Conservation (phyloP, 148 eudicot species). For the Vaccinium corymbosum region DNA sequence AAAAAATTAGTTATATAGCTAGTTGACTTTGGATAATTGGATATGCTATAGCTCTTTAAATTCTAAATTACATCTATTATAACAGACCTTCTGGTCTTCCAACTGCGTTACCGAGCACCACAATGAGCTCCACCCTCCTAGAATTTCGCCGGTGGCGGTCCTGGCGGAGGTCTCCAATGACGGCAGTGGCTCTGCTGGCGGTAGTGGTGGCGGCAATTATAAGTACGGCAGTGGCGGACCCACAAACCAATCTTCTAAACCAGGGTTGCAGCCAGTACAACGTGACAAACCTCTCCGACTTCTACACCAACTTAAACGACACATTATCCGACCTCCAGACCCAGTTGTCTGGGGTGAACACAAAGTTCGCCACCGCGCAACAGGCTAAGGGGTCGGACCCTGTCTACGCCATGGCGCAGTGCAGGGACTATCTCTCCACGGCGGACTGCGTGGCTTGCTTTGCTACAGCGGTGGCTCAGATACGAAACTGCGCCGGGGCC, state of each 20-base stretch:
- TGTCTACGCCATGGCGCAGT: slow-evolving; percentile 30
- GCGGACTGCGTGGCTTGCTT: slow-evolving; percentile 25
- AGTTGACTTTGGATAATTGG: too few species aligned
- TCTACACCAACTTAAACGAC: slow-evolving; percentile 20
- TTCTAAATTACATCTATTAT: neutral
- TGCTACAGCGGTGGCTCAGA: slow-evolving; percentile 12
- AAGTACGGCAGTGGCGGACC: slow-evolving; percentile 9
- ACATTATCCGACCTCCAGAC: slow-evolving; percentile 16
- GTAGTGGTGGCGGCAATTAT: neutral
- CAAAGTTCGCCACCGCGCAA: slow-evolving; percentile 21
- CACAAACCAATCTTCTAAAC: slow-evolving; percentile 28
- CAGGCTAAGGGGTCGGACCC: slow-evolving; percentile 18
- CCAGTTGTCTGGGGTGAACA: neutral
- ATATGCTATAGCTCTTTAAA: neutral
- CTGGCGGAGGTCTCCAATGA: neutral
- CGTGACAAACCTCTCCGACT: slow-evolving; percentile 18
- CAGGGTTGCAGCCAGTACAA: slow-evolving; percentile 29
- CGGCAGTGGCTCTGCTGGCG: neutral
- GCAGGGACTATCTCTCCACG: slow-evolving; percentile 29
- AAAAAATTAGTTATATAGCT: too few species aligned
- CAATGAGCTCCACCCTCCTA: neutral
- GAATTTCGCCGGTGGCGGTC: neutral
- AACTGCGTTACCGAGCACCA: neutral
- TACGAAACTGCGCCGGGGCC: slow-evolving; percentile 22
- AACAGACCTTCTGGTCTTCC: neutral